These are phyloP conservation scores for Hypoxylon crocopeplum DNA, from an alignment of 495 filamentous ascomycete genomes.

Conservation along the genomic window DNA sequence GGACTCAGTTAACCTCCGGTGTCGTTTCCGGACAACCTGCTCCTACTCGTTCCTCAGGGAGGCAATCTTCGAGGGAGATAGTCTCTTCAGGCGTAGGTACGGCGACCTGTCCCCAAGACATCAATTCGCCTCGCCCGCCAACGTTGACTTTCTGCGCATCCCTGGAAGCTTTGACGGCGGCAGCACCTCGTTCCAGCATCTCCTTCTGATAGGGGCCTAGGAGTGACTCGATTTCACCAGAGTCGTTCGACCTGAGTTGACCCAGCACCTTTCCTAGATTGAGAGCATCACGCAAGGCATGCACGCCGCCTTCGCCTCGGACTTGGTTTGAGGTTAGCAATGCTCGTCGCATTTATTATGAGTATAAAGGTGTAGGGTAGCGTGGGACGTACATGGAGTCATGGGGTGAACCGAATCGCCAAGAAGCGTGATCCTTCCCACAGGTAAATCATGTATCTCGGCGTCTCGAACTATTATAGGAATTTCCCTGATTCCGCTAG, in stretches of 20 bases:
- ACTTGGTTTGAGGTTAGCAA: constrained; percentile 32
- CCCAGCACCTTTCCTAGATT: constrained; percentile 20
- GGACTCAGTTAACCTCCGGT: too few relatives aligned
- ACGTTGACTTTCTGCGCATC: not conserved
- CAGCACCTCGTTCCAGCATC: constrained; percentile 17
- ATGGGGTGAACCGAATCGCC: constrained; percentile 71
- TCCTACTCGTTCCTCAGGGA: too few relatives aligned
- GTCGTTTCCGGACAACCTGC: too few relatives aligned
- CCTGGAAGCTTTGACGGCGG: constrained; percentile 18
- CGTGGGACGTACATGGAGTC: constrained; percentile 68
- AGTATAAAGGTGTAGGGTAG: too few relatives aligned
- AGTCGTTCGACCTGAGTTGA: constrained; percentile 3
- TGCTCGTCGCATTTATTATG: constrained; percentile 21
- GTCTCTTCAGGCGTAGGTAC: constrained; percentile 9
- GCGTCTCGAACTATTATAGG: constrained; percentile 29
- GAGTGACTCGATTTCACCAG: not conserved
- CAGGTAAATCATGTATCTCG: constrained; percentile 22
- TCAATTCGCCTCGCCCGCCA: not conserved
- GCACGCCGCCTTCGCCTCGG: constrained; percentile 53
- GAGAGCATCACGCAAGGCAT: constrained; percentile 49
- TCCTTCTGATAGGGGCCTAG: constrained; percentile 25
- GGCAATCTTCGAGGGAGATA: constrained; percentile 7
- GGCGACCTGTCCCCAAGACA: constrained; percentile 5
- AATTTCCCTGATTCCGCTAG: constrained; percentile 2
- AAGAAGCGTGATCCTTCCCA: constrained; percentile 57